Evolutionary conservation across 257 asterid species (phyloP).

Genomic region (Eustoma russellianum): DNA sequence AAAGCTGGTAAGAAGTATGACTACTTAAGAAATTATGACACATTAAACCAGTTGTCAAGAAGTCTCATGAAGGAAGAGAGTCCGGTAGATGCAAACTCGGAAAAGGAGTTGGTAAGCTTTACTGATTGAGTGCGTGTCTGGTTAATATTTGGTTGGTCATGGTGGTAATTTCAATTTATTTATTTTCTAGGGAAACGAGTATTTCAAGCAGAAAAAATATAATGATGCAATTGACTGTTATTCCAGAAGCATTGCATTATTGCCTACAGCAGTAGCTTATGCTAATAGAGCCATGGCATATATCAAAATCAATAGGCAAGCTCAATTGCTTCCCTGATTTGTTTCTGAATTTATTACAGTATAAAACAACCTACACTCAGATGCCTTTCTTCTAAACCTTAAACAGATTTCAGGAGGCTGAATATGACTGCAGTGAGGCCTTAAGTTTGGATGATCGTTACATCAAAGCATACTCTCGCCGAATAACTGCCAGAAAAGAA

Average conservation of each 20-base stretch:
- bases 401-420: slow-evolving; percentile 80
- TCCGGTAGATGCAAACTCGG: slow-evolving; percentile 74
- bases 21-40: slow-evolving; percentile 46
- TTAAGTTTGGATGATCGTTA: slow-evolving; percentile 82
- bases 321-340: slow-evolving; percentile 4
- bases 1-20: slow-evolving; percentile 30
- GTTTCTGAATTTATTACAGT: not conserved
- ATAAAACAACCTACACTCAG: slow-evolving; percentile 1
- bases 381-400: slow-evolving; percentile 12
- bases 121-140: slow-evolving; percentile 2
- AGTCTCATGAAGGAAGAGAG: slow-evolving; percentile 38
- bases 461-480: slow-evolving; percentile 93
- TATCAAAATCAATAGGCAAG: slow-evolving; percentile 70
- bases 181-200: slow-evolving; percentile 66
- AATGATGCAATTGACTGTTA: slow-evolving; percentile 91
- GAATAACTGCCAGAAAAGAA: slow-evolving; percentile 88
- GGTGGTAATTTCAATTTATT: slow-evolving; percentile 9
- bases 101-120: slow-evolving; percentile 75
- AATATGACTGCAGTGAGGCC: slow-evolving; percentile 88
- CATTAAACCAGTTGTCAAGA: slow-evolving; percentile 48
- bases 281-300: slow-evolving; percentile 98
- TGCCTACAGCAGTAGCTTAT: slow-evolving; percentile 88
- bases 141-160: slow-evolving; percentile 8
- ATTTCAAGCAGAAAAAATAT: slow-evolving; percentile 77
- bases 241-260: slow-evolving; percentile 92